Evolutionary conservation across 2,329 filamentous ascomycete genomes (phyloP), one percentile per base, ranked within the genome.

Genomic region (Ascomycota sp.): DNA sequence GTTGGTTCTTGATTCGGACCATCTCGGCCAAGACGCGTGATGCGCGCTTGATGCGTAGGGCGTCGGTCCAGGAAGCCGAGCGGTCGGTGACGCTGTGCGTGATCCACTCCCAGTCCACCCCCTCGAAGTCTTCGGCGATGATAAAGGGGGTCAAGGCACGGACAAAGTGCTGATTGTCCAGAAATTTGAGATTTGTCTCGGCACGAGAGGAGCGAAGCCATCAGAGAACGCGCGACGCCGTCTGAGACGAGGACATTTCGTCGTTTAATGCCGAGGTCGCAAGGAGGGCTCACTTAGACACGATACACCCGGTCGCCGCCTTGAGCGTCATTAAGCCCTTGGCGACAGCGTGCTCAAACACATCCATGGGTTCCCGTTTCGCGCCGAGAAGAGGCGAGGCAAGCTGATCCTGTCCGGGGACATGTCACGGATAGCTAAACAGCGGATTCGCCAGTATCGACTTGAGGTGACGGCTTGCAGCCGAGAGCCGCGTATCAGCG

Each of bases 361-460:
- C 55, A 24, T 62, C 54, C 51, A 66, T 61, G 4, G 61, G 63
- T 26, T 63, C 56, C 20, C 49, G 45, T 29, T 44, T 42, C n/a
- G 40, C 35, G 4, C 25, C 19, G 19, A 30, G 28, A 23, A 35
- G 21, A 7, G 17, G 22, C 12, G 29, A 13, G 40, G 37, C 12
- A 33, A 33, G n/a, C n/a, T n/a, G 20, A 9, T 11, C 40, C 34
- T n/a, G 27, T 20, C n/a, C 35, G 32, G 30, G 8, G 4, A 38
- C 29, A 17, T 44, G 36, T 17, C 44, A 43, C 20, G 44, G 40
- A 31, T 51, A 49, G 37, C 47, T 49, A 46, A 72, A 69, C 12
- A 71, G 49, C 1, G 66, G 66, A 34, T 69, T 70, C 29, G 59
- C 55, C 10, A 72, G 58, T 32, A 72, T 65, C 22, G 63, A 56